phyloP scores from a whole-genome alignment of 129 eudicot genomes.

The Chrysanthemum makinoi region DNA sequence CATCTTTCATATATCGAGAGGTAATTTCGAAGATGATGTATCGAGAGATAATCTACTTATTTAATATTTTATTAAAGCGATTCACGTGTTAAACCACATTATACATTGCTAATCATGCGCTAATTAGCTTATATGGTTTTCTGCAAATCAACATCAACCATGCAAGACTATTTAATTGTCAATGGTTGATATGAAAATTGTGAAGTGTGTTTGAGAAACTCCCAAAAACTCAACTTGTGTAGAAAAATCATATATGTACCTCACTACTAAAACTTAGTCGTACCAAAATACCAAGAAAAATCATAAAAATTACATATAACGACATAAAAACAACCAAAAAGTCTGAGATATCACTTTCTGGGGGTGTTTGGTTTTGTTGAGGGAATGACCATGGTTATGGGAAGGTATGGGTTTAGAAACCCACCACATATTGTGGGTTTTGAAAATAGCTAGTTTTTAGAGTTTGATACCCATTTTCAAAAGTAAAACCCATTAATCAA shows the following conservation, averaged over 20 bases:
- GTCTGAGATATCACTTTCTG: constrained; percentile 16
- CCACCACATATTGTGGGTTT: too few species aligned
- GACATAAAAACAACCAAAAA: constrained; percentile 7
- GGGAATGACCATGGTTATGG: too few species aligned
- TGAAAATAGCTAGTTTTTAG: too few species aligned
- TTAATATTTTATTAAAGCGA: too few species aligned
- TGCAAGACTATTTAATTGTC: constrained; percentile 4
- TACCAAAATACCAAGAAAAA: constrained; percentile 4
- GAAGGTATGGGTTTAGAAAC: too few species aligned
- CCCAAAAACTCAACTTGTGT: constrained; percentile 56
- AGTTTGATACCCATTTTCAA: too few species aligned
- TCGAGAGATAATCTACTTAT: too few species aligned
- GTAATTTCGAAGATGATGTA: too few species aligned
- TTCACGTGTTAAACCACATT: too few species aligned
- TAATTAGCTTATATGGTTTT: not conserved
- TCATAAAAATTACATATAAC: not conserved
- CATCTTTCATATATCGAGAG: too few species aligned
- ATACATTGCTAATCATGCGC: not conserved
- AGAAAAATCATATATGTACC: constrained; percentile 48
- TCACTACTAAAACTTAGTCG: constrained; percentile 28
- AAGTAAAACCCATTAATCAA: too few species aligned
- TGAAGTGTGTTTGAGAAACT: constrained; percentile 21
- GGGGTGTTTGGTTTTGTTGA: too few species aligned
- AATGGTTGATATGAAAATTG: constrained; percentile 13
- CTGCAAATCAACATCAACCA: constrained; percentile 8